Percentiles rank a stretch among this genome's conserved stretches.
These are phyloP conservation scores for Glycine latifolia DNA, from an alignment of 306 rosid genomes.

Conservation along the genomic window DNA sequence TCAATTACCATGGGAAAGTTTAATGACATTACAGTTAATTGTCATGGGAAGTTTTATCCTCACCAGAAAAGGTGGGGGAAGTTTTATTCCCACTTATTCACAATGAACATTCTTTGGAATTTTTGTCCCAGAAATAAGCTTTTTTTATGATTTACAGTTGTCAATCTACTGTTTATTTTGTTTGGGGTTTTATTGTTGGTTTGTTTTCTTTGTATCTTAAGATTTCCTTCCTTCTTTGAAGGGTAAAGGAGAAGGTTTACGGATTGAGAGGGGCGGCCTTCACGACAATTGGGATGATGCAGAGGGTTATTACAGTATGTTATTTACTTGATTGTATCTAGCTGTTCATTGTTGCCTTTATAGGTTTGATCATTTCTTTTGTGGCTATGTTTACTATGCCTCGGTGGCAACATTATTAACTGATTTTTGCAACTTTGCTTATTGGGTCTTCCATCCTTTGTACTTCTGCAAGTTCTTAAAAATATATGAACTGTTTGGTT, in stretches of 20 bases:
- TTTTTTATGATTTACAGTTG: not conserved
- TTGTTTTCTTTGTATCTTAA: not conserved
- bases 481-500: not conserved
- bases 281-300: conserved; percentile 99
- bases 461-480: not conserved
- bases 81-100: not conserved
- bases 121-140: not conserved
- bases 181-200: not conserved
- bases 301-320: conserved; percentile 97
- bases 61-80: not conserved
- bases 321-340: conserved; percentile 32
- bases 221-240: conserved; percentile 44
- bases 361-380: conserved; percentile 12
- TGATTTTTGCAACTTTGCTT: not conserved
- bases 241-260: conserved; percentile 75
- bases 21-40: not conserved
- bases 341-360: conserved; percentile 24
- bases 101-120: not conserved
- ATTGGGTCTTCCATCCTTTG: not conserved
- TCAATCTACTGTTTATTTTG: not conserved
- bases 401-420: not conserved
- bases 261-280: conserved; percentile 81
- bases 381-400: not conserved
- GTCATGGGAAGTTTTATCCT: not conserved
- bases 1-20: not conserved